These are phyloP conservation scores for Crithidia mellificae DNA, from an alignment of 208 protist genomes.

Conservation along the genomic window DNA sequence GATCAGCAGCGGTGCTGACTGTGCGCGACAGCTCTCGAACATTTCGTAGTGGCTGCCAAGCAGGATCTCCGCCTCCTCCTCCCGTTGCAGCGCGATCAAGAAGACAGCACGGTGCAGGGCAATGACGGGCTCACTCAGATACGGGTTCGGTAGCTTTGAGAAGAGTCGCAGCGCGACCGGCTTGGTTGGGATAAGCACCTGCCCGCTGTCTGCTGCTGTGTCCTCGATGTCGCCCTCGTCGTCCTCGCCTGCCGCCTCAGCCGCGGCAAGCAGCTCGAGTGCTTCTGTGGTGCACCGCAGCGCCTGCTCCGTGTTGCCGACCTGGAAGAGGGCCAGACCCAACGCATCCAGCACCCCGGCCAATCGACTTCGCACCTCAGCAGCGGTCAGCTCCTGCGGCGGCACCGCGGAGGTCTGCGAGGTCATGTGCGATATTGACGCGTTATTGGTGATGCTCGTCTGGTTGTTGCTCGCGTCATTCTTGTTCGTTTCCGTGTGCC, in stretches of 20 bases:
- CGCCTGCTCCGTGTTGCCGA: conserved; percentile 68
- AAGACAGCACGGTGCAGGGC: conserved; percentile 79
- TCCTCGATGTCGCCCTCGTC: not conserved
- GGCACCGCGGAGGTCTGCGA: not conserved
- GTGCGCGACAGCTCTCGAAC: conserved; percentile 38
- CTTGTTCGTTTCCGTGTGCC: not conserved
- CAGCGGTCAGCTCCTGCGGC: conserved; percentile 19
- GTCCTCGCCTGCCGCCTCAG: not conserved
- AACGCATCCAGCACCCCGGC: conserved; percentile 81
- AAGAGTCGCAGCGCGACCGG: not conserved
- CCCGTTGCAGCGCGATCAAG: conserved; percentile 71
- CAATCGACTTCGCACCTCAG: conserved; percentile 56
- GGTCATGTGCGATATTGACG: not conserved
- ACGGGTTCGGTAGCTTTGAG: conserved; percentile 2
- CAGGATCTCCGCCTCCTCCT: conserved; percentile 79
- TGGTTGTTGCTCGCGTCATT: not conserved
- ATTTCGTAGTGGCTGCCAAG: conserved; percentile 55
- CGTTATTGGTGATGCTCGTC: no score
- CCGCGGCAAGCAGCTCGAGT: conserved; percentile 44
- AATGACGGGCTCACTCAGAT: conserved; percentile 44
- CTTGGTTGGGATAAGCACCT: no score
- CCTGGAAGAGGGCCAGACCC: conserved; percentile 70
- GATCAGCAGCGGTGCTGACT: conserved; percentile 64
- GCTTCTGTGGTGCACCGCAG: conserved; percentile 78
- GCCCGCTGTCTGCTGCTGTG: no score